Percentiles rank a stretch among this genome's conserved stretches.
Evolutionary conservation across 2,329 filamentous ascomycete species (phyloP).

Genomic region (Davidsoniella neocaledoniae): DNA sequence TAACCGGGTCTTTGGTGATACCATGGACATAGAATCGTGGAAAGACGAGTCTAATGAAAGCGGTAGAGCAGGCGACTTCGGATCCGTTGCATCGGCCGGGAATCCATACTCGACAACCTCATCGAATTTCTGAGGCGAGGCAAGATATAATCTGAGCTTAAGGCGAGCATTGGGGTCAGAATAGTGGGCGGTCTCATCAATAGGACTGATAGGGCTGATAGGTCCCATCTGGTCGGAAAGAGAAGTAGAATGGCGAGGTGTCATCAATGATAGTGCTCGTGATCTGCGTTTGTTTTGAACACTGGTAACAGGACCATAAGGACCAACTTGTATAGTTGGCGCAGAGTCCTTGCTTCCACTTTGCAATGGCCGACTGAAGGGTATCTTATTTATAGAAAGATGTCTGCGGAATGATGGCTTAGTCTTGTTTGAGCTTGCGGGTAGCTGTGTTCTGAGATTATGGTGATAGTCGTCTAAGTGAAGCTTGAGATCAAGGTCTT

Average conservation of each 20-base stretch:
- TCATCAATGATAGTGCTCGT: constrained; percentile 37
- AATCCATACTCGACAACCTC: constrained; percentile 92
- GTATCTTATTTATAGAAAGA: constrained; percentile 52
- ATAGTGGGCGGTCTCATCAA: constrained; percentile 70
- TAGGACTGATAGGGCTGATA: constrained; percentile 19
- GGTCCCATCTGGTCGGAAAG: constrained; percentile 6
- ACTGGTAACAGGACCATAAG: constrained; percentile 16
- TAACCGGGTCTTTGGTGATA: constrained; percentile 14
- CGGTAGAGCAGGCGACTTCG: constrained; percentile 14
- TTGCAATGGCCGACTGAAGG: constrained; percentile 39
- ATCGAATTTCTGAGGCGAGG: constrained; percentile 87
- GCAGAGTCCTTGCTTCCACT: constrained; percentile 27
- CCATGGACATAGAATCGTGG: constrained; percentile 4
- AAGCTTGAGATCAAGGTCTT: constrained; percentile 50
- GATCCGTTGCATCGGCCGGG: constrained; percentile 33
- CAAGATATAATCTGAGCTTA: constrained; percentile 71
- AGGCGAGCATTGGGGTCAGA: constrained; percentile 76
- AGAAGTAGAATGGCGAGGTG: constrained; percentile 20
- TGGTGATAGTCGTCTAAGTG: constrained; percentile 54
- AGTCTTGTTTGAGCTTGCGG: constrained; percentile 27
- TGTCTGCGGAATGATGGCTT: constrained; percentile 52
- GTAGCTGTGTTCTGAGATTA: constrained; percentile 36
- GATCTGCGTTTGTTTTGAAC: constrained; percentile 32
- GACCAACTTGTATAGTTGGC: constrained; percentile 18
- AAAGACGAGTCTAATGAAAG: constrained; percentile 3